Conservation (phyloP, 257 asterid species). For the Ajuga chamaepitys region DNA sequence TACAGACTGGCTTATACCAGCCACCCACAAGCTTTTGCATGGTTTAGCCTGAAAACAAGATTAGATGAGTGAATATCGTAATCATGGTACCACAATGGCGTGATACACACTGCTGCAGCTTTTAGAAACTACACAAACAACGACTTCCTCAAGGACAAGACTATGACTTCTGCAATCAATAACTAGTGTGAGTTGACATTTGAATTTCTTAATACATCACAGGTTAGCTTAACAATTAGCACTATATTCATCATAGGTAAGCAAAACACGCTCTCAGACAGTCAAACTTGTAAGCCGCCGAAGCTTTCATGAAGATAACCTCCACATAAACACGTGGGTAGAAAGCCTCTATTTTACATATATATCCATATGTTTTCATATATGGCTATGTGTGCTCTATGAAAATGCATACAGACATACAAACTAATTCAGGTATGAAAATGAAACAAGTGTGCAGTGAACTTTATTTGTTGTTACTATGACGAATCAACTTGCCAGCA, state of each 20-base stretch:
- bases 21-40: constrained; percentile 91
- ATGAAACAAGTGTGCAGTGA: not conserved
- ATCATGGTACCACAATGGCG: not conserved
- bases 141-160: not conserved
- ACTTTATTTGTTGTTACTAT: not conserved
- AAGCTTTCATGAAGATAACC: not conserved
- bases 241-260: not conserved
- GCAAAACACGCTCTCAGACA: not conserved
- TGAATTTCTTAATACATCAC: not conserved
- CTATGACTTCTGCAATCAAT: not conserved
- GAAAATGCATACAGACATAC: not conserved
- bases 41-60: constrained; percentile 75
- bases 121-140: not conserved
- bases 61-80: not conserved
- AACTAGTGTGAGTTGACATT: not conserved
- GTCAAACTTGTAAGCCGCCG: not conserved
- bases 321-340: not conserved
- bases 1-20: constrained; percentile 74
- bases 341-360: not conserved
- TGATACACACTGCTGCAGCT: constrained; percentile 6
- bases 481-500: not conserved
- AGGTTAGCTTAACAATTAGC: not conserved
- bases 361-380: not conserved
- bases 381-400: not conserved
- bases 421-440: not conserved